Evolutionary conservation across 352 stramenopile genomes (phyloP).

Genomic region (Globisporangium camurandrum): DNA sequence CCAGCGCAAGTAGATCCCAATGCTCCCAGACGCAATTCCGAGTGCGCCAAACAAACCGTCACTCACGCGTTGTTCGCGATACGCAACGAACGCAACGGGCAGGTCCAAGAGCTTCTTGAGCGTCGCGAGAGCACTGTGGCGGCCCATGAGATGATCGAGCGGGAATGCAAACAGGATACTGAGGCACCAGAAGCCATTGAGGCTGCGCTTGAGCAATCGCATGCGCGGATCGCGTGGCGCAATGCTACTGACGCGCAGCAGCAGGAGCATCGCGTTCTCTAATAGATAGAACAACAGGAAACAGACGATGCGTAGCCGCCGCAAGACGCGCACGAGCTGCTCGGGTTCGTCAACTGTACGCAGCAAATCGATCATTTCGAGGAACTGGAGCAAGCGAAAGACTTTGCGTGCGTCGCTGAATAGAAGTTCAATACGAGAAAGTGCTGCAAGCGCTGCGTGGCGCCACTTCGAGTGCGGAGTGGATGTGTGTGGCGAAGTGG

Average conservation of each 20-base stretch:
- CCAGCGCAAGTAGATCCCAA: slow-evolving; percentile 37
- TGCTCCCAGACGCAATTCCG: slow-evolving; percentile 35
- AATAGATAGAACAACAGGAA: slow-evolving; percentile 64
- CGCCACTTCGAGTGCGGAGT: no score
- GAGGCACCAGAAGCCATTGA: slow-evolving; percentile 49
- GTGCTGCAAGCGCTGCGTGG: no score
- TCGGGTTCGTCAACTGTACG: slow-evolving; percentile 31
- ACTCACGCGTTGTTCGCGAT: slow-evolving; percentile 34
- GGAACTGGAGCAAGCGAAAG: slow-evolving; percentile 56
- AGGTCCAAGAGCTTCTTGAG: slow-evolving; percentile 54
- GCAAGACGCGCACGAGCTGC: slow-evolving; percentile 21
- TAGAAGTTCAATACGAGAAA: slow-evolving; percentile 32
- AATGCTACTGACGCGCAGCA: slow-evolving; percentile 31
- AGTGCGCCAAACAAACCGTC: slow-evolving; percentile 40
- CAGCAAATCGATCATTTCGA: slow-evolving; percentile 52
- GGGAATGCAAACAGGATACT: slow-evolving; percentile 50
- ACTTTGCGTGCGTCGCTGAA: slow-evolving; percentile 52
- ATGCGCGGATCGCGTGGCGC: slow-evolving; percentile 22
- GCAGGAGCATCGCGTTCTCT: slow-evolving; percentile 55
- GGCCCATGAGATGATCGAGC: slow-evolving; percentile 33
- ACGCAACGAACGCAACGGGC: slow-evolving; percentile 37
- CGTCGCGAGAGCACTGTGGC: slow-evolving; percentile 21
- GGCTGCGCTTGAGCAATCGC: slow-evolving; percentile 24
- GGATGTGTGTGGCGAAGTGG: slow-evolving; percentile 1
- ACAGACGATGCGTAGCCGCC: slow-evolving; percentile 34